Evolutionary conservation across 352 stramenopile species (phyloP).

Genomic region (Globisporangium barbulae): DNA sequence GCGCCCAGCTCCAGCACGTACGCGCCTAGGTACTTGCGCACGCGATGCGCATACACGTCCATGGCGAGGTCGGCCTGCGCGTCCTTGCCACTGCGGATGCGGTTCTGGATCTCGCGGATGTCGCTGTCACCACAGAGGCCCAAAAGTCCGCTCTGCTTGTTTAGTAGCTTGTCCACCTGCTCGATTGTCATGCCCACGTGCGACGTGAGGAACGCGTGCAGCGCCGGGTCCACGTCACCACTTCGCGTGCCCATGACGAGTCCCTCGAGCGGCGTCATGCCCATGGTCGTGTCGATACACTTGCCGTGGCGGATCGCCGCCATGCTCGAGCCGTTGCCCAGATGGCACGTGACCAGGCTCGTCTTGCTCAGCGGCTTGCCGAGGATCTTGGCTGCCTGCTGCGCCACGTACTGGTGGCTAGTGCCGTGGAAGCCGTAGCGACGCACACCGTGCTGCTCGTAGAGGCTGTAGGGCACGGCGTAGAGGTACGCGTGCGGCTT

Average conservation of each 20-base stretch:
- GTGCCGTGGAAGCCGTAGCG: conserved; percentile 92
- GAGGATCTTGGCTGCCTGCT: conserved; percentile 58
- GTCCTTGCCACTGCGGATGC: conserved; percentile 46
- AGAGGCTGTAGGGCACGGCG: conserved; percentile 74
- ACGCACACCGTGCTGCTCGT: conserved; percentile 77
- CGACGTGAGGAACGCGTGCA: conserved; percentile 72
- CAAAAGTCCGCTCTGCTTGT: conserved; percentile 87
- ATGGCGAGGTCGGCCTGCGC: conserved; percentile 61
- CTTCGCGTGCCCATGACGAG: conserved; percentile 89
- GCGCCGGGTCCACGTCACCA: conserved; percentile 82
- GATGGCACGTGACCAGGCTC: conserved; percentile 85
- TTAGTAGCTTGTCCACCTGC: conserved; percentile 84
- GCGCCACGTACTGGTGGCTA: conserved; percentile 82
- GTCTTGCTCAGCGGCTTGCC: conserved; percentile 49
- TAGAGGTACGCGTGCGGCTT: conserved; percentile 78
- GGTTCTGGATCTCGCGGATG: conserved; percentile 76
- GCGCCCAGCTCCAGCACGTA: conserved; percentile 74
- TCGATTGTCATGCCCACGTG: conserved; percentile 67
- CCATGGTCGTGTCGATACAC: conserved; percentile 90
- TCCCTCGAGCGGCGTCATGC: conserved; percentile 84
- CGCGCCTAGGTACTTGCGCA: conserved; percentile 86
- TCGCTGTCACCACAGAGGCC: conserved; percentile 83
- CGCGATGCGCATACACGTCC: conserved; percentile 83
- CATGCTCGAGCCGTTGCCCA: conserved; percentile 87
- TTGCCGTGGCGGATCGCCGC: conserved; percentile 68